Evolutionary conservation across 352 stramenopile genomes (phyloP), one percentile per base, ranked within the genome.

Genomic region (Phytopythium kandeliae): DNA sequence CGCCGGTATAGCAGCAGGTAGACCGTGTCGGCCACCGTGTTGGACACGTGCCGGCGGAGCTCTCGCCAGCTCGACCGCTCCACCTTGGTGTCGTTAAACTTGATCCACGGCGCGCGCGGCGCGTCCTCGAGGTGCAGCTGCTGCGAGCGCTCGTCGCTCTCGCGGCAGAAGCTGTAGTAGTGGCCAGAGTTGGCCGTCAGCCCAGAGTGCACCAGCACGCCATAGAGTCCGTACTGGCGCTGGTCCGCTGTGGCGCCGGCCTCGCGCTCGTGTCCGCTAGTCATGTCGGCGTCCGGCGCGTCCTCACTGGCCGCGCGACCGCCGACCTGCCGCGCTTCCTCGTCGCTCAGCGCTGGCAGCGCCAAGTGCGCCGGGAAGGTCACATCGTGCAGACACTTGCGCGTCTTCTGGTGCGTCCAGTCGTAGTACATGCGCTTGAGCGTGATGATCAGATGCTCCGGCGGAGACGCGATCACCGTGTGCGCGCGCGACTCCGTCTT

Each of bases 341-440:
- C 81, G 13, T 94, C 83, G 4, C 49, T 54, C n/a, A 95, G 55
- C 35, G 68, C 63, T 4, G 85, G 85, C 1, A 95, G 57, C 17
- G 77, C 80, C 57, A 95, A 57, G 11, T 88, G 43, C 15, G 83
- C 63, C 10, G 77, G 69, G 48, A 95, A 95, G 4, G 56, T 67
- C 35, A 95, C 85, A 44, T 95, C 83, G 38, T 93, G 83, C 28
- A 96, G 54, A 36, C 74, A 93, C 45, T 96, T 96, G 55, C 78
- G 78, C 24, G 85, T 90, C 57, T 93, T 95, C 36, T 96, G 80
- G 53, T 90, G 78, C 9, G 60, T 81, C 84, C 85, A 95, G 51
- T 96, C 86, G 59, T 95, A 96, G 47, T 76, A 92, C 86, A 96
- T 96, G 40, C 86, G 78, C 65, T 96, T 96, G 21, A 96, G 54